Percentiles rank a stretch among this genome's conserved stretches.
Conservation (phyloP, 306 rosid genomes). For the Quercus alba region DNA sequence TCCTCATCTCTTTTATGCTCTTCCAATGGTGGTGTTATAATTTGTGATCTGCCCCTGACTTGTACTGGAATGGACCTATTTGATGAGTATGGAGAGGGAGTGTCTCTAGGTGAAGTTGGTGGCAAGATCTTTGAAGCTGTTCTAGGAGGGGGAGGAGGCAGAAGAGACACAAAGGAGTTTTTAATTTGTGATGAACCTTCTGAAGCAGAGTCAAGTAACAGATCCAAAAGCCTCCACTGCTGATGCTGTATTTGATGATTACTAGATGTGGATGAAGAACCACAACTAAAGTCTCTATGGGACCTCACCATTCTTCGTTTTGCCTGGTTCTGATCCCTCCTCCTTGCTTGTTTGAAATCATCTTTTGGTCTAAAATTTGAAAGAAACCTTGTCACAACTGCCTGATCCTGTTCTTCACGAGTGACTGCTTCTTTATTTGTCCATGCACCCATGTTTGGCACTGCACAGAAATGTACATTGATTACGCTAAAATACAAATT, state of each 20-base stretch:
- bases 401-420: constrained; percentile 27
- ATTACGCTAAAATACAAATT: background rate
- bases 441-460: constrained; percentile 22
- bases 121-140: constrained; percentile 33
- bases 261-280: constrained; percentile 7
- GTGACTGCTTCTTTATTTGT: constrained; percentile 9
- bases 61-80: constrained; percentile 20
- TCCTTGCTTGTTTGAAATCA: constrained; percentile 18
- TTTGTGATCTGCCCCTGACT: constrained; percentile 16
- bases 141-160: constrained; percentile 39
- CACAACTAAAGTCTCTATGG: constrained; percentile 3
- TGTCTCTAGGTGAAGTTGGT: constrained; percentile 2
- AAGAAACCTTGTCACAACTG: constrained; percentile 28
- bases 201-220: constrained; percentile 24
- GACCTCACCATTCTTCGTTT: constrained; percentile 18
- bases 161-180: constrained; percentile 27
- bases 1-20: constrained; percentile 34
- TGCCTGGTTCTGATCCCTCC: constrained; percentile 25
- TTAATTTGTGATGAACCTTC: constrained; percentile 16
- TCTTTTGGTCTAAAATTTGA: constrained; percentile 23
- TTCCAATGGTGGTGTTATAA: constrained; percentile 21
- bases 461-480: background rate
- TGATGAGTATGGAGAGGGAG: background rate
- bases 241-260: constrained; percentile 2
- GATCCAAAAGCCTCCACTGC: constrained; percentile 25